Evolutionary conservation across 129 eudicot genomes (phyloP).

Genomic region (Smallanthus sonchifolius): DNA sequence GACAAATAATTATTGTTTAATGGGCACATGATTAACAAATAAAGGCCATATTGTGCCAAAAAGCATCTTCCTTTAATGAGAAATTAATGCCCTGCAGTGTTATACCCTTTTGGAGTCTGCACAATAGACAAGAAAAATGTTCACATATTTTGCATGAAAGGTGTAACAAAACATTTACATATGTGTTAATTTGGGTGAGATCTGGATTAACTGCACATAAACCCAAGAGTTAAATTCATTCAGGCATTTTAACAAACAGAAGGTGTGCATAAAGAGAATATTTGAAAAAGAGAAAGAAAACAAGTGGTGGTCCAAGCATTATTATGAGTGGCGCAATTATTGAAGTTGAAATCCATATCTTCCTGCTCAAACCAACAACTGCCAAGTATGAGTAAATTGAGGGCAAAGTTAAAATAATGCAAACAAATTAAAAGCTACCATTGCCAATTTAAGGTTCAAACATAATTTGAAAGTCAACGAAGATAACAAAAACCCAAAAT

Average conservation of each 20-base stretch:
- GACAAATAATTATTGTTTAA: slow-evolving; percentile 10
- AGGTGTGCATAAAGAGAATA: slow-evolving; percentile 13
- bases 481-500: no score
- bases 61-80: slow-evolving; percentile 30
- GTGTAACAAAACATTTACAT: neutral
- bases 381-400: neutral
- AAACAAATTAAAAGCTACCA: no score
- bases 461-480: no score
- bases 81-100: slow-evolving; percentile 4
- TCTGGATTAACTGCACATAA: neutral
- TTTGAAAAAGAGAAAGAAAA: neutral
- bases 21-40: slow-evolving; percentile 20
- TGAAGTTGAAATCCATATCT: slow-evolving; percentile 10
- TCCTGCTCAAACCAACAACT: slow-evolving; percentile 7
- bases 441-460: no score
- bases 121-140: neutral
- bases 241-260: slow-evolving; percentile 32
- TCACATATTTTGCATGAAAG: neutral
- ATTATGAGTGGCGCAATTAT: slow-evolving; percentile 26
- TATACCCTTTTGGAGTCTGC: neutral
- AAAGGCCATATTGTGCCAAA: slow-evolving; percentile 23
- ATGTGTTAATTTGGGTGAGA: slow-evolving; percentile 5
- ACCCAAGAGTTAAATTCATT: neutral
- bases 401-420: slow-evolving; percentile 10
- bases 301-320: slow-evolving; percentile 41